phyloP scores from a whole-genome alignment of 2,329 filamentous ascomycete species.

The Colletotrichum aenigma region DNA sequence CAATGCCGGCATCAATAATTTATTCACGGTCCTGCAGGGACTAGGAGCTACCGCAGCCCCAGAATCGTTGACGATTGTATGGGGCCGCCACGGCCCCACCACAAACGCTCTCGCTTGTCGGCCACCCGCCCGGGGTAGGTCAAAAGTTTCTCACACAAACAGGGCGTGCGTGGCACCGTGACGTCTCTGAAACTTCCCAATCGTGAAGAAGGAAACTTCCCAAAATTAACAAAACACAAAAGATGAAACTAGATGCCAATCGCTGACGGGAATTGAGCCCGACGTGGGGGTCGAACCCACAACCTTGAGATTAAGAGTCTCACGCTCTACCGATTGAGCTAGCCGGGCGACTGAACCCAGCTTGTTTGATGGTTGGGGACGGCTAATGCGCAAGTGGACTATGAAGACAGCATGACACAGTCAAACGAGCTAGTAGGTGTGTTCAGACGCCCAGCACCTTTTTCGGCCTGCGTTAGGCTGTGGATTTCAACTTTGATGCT shows the following conservation, averaged over 20 bases:
- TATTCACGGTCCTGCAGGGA: not conserved
- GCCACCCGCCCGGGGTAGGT: not conserved
- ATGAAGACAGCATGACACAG: not conserved
- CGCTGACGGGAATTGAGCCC: slow-evolving; percentile 15
- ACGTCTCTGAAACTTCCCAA: not conserved
- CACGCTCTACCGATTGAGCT: slow-evolving; percentile 77
- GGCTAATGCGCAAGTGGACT: fast-evolving
- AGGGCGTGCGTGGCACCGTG: not conserved
- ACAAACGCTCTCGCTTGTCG: not conserved
- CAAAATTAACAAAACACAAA: not conserved
- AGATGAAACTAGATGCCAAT: not conserved
- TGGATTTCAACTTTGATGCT: not conserved
- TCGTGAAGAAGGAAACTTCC: not conserved
- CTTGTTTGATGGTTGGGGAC: not conserved
- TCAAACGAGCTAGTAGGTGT: not conserved
- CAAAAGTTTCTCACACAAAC: not conserved
- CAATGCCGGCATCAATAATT: not conserved
- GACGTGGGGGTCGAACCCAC: slow-evolving; percentile 50
- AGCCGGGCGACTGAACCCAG: slow-evolving; percentile 47
- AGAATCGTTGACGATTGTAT: not conserved
- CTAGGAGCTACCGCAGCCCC: not conserved
- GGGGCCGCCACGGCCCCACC: not conserved
- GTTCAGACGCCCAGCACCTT: not conserved
- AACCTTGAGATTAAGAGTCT: slow-evolving; percentile 71
- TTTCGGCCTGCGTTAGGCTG: not conserved